Evolutionary conservation across 1,284 basidiomycete genomes (phyloP), one percentile per base, ranked within the genome.

Genomic region (Sanguinoderma infundibulare): DNA sequence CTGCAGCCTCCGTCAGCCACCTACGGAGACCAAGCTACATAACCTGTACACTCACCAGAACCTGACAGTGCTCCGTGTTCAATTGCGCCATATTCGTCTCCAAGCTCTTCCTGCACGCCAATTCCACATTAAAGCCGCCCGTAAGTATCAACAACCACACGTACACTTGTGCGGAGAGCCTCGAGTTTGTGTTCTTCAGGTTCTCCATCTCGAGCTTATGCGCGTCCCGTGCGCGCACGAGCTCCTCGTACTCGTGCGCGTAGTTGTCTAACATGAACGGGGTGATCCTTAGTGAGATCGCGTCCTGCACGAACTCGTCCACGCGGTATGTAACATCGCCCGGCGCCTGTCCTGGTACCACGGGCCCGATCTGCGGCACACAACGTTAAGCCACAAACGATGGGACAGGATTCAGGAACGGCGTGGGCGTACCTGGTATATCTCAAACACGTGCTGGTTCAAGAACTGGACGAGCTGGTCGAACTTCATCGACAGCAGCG

Each of bases 261-360:
- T 94, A 97, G 24, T 86, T 84, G 73, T 98, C 95, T 53, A 97
- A 80, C 92, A 94, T 94, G 77, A 97, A 95, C 0, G 95, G 91
- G 2, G 93, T 95, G 62, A 98, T 95, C 64, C 85, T 84, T 63
- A 96, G 77, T 22, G 87, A 85, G 62, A 94, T 86, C 5, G 95
- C 91, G 70, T 98, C 95, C 60, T 87, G 83, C 2, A 98, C 90
- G 75, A 97, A 95, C 53, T 89, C 86, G 69, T 95, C 87, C 9
- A 92, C 87, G 54, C 82, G 80, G 75, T 96, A 95, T 58, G 62
- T 56, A 47, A 61, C 57, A 30, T 70, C 60, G 58, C 70, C 24
- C 38, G 53, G 39, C 0, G 59, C 67, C 12, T 63, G 62, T 46
- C 75, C 76, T 20, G 74, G 66, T 28, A 63, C 63, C 26, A 61